A percentile compares a stretch with the other conserved stretches of the same genome.
Conservation (phyloP, 2,329 filamentous ascomycete genomes). For the Fusarium bactridioides region DNA sequence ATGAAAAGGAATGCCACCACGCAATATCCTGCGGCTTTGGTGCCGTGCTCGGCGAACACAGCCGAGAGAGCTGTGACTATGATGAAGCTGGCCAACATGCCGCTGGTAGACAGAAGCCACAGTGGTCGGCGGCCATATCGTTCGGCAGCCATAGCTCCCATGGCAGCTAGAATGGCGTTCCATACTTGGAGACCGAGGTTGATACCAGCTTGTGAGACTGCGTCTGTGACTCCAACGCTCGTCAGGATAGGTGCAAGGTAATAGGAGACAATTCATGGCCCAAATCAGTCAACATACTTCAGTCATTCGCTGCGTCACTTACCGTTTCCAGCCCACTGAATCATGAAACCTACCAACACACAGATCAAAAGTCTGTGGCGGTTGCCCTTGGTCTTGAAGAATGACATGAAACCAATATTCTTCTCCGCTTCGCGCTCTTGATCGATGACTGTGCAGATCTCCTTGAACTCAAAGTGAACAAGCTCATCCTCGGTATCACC, state of each 20-base stretch:
- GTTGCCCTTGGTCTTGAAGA: slow-evolving; percentile 49
- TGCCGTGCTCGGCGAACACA: neutral
- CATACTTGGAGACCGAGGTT: slow-evolving; percentile 19
- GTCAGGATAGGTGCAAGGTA: slow-evolving; percentile 18
- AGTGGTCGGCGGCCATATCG: slow-evolving; percentile 16
- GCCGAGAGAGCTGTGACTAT: slow-evolving; percentile 12
- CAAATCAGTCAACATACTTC: neutral
- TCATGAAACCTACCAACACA: slow-evolving; percentile 27
- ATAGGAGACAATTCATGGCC: slow-evolving; percentile 16
- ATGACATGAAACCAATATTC: slow-evolving; percentile 50
- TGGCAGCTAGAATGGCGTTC: slow-evolving; percentile 9
- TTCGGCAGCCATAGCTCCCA: slow-evolving; percentile 15
- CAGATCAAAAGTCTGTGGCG: slow-evolving; percentile 29
- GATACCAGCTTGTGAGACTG: slow-evolving; percentile 6
- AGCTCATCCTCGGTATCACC: slow-evolving; percentile 52
- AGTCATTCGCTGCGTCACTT: neutral
- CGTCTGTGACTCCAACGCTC: slow-evolving; percentile 12
- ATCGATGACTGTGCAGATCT: slow-evolving; percentile 59
- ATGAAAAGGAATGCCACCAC: slow-evolving; percentile 21
- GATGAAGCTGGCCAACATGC: slow-evolving; percentile 21
- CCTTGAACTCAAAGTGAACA: slow-evolving; percentile 58
- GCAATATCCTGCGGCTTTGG: slow-evolving; percentile 2
- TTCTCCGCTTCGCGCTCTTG: slow-evolving; percentile 50
- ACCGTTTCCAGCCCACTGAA: slow-evolving; percentile 33
- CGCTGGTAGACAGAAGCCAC: neutral